Evolutionary conservation across 306 rosid species (phyloP).

Genomic region (Sphenostylis stenocarpa): DNA sequence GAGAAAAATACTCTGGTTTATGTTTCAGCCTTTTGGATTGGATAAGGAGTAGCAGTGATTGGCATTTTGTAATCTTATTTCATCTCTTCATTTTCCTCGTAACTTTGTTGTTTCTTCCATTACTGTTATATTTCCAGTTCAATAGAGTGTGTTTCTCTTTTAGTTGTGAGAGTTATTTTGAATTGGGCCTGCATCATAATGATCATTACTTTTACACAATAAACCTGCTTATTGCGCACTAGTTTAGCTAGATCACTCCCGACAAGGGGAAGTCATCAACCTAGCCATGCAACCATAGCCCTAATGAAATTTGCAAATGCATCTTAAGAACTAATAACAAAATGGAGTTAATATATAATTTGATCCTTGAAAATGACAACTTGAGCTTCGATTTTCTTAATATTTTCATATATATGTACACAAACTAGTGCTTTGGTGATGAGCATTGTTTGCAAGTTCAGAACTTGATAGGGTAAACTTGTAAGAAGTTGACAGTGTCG

Average conservation of each 20-base stretch:
- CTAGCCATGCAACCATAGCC: not conserved
- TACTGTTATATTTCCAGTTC: not conserved
- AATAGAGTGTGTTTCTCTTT: not conserved
- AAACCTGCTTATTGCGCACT: not conserved
- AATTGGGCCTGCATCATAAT: not conserved
- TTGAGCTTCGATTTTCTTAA: not conserved
- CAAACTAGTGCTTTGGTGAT: not conserved
- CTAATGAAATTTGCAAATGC: constrained; percentile 1
- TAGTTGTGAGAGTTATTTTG: not conserved
- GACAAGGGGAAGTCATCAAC: not conserved
- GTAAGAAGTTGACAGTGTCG: not conserved
- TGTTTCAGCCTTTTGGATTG: not conserved
- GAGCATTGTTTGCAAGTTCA: not conserved
- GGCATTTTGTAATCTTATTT: not conserved
- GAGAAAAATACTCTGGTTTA: not conserved
- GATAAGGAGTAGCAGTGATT: not conserved
- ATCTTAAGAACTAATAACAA: not conserved
- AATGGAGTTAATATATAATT: not conserved
- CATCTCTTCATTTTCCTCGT: not conserved
- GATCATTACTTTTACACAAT: constrained; percentile 4
- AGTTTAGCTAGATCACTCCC: constrained; percentile 7
- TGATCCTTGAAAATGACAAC: not conserved
- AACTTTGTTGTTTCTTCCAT: not conserved
- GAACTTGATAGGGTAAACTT: not conserved
- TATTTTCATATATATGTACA: not conserved